Evolutionary conservation across 1,139 yeast species (phyloP), one percentile per base, ranked within the genome.

Genomic region (Candida sp.): DNA sequence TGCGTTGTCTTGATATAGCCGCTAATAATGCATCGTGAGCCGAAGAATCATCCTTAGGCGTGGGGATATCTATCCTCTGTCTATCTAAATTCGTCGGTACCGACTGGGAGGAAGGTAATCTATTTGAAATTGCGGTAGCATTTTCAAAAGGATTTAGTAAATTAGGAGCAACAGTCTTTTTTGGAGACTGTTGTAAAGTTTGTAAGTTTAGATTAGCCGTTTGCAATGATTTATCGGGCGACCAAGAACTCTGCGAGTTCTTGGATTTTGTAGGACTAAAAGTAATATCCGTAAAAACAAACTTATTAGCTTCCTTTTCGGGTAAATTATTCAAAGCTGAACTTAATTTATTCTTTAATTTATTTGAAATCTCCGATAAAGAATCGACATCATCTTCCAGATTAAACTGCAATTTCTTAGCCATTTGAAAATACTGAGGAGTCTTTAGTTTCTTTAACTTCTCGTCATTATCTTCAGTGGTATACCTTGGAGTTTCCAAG

Each of bases 11-110:
- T 7, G 64, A 58, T 35, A 71, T 54, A 1, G 77, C 73, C 1
- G 76, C 75, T 50, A 70, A 55, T 38, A 73, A 58, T 3, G 77
- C 78, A 48, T 63, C 63, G 45, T 72, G 77, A 5, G 77, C 77
- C 51, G 74, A 69, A 12, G 68, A 55, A 46, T 70, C 76, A 47
- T 68, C 75, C 41, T 69, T 70, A 1, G 69, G 67, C 9, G 61
- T 56, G 2, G 70, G 71, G 5, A 66, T 51, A 43, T 42, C 30
- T 7, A 37, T 30, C 15, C 39, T 37, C 19, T 37, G 39, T 6
- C 23, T 21, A 8, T 33, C 25, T 12, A 37, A 21, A 21, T 37
- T 27, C 5, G 39, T 27, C 5, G 39, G 39, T 21, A 33, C 19
- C 12, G 35, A 25, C 30, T 39, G 39, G 15, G 40, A 40, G 23